phyloP scores from a whole-genome alignment of 2,329 filamentous ascomycete species.

The Hypoxylon rubiginosum region DNA sequence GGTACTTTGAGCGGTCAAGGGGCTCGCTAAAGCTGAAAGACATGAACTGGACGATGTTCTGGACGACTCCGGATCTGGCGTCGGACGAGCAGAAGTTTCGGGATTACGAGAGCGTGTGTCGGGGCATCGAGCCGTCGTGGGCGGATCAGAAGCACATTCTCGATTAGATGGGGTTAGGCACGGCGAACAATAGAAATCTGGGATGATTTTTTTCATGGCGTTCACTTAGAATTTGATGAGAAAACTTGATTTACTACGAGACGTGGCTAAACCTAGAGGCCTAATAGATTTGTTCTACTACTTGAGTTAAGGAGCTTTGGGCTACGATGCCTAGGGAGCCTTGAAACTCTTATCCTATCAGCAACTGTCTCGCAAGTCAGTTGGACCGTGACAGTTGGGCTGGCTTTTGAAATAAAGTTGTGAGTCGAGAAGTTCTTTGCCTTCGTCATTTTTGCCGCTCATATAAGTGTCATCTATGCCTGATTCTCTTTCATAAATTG shows the following conservation, averaged over 20 bases:
- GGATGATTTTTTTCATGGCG: not conserved
- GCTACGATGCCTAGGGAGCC: not conserved
- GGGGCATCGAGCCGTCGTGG: conserved; percentile 74
- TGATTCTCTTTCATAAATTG: conserved; percentile 3
- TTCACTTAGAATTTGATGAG: conserved; percentile 4
- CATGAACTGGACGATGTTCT: conserved; percentile 98
- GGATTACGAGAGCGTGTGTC: conserved; percentile 83
- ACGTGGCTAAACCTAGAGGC: not conserved
- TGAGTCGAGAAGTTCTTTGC: not conserved
- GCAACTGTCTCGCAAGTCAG: not conserved
- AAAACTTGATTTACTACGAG: not conserved
- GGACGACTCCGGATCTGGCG: conserved; percentile 81
- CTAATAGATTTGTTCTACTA: not conserved
- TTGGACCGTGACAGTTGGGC: not conserved
- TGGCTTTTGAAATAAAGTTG: not conserved
- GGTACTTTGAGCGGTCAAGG: conserved; percentile 94
- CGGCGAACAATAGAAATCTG: not conserved
- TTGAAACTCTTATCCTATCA: not conserved
- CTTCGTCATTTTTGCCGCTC: not conserved
- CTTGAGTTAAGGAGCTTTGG: not conserved
- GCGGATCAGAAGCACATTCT: conserved; percentile 69
- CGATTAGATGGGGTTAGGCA: conserved; percentile 59
- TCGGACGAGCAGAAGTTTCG: conserved; percentile 67
- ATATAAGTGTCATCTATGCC: conserved; percentile 12
- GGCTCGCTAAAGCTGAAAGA: conserved; percentile 85